Base-by-base conservation (phyloP, 2,329 filamentous ascomycete species). In the Trichoderma gracile region DNA sequence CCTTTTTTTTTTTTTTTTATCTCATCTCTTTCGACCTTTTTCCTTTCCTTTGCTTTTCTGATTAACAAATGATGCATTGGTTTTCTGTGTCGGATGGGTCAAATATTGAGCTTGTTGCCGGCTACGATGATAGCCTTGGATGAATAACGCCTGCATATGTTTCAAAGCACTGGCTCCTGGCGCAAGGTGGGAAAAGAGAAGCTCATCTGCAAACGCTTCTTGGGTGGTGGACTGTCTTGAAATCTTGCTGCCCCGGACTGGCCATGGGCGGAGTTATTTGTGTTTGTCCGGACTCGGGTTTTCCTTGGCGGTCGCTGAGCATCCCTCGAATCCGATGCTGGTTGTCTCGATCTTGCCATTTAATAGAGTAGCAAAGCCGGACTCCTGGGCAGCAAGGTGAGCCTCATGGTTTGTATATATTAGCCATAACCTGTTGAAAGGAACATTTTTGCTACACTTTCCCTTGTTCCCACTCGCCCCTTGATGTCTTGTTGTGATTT, bases 331-430 rank as follows among this genome's bases (percentile, higher is more conserved):
- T n/a, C 65, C 67, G 66, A 66, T 63, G 56, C 70, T 69, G 50
- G 59, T 47, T 52, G 68, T 66, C 64, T 56, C 46, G 50, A 64
- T 62, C 58, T 46, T 65, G 67, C 65, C 64, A 55, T 52, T 68
- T 73, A 70, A 73, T 73, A 71, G 65, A 73, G 69, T 70, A 69
- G 69, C 68, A 70, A 68, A 69, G 75, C 74, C 73, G 54, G 71
- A 73, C 71, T 74, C 79, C 79, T 74, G 79, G 81, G 81, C 81
- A 83, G 81, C 80, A 78, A 80, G 81, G 81, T 83, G 77, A 82
- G 81, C 79, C 71, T 72, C 75, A 74, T 74, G 75, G 78, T 79
- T 78, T 83, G 81, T 83, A 82, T 79, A 82, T 83, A 81, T 77
- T 76, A 75, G 75, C 77, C 77, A 80, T 63, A 57, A 65, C 50